Evolutionary conservation across 1,139 yeast species (phyloP), one percentile per base, ranked within the genome.

Genomic region (Blastobotrys indianensis): DNA sequence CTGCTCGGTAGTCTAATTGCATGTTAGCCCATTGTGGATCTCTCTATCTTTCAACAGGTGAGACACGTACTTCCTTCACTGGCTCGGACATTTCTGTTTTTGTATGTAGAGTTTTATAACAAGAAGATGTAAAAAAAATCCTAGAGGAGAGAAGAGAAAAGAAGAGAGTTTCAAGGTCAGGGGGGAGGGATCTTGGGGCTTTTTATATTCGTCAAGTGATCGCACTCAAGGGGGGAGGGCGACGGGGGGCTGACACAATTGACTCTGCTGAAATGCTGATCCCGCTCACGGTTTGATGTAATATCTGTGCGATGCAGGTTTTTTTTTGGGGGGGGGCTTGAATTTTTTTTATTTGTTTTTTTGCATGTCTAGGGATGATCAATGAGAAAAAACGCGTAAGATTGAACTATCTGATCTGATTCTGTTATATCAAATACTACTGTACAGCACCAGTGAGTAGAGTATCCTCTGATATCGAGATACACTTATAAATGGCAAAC

Each of bases 41-140:
- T 9, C 4, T 6, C 6, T 5, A 16, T 29, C 8, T 13, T 31
- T 5, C 33, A 31, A 31, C 5, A 5, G 5, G 15, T 31, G 8
- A 25, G 3, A 17, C 2, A 37, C 39, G 25, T 38, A 38, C 40
- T 35, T 35, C 44, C 35, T 32, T 41, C 39, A 40, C 35, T 41
- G 37, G 47, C 36, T 44, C 47, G 33, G 46, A 39, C 42, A 43
- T 43, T 23, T 13, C 35, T 31, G n/a, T 23, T 10, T 6, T 11
- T 31, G 13, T 4, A 11, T n/a, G 8, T 31, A n/a, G 33, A 31
- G 3, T 29, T 11, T 9, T 8, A 29, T 11, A 25, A 40, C n/a
- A 15, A 23, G 20, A 25, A 13, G 25, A 32, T 33, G 25, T 13
- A 38, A 25, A 40, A 40, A 28, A 40, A 32, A 32, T 8, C 20